Evolutionary conservation across 345 rosid genomes (phyloP).

Genomic region (Isatis tinctoria): DNA sequence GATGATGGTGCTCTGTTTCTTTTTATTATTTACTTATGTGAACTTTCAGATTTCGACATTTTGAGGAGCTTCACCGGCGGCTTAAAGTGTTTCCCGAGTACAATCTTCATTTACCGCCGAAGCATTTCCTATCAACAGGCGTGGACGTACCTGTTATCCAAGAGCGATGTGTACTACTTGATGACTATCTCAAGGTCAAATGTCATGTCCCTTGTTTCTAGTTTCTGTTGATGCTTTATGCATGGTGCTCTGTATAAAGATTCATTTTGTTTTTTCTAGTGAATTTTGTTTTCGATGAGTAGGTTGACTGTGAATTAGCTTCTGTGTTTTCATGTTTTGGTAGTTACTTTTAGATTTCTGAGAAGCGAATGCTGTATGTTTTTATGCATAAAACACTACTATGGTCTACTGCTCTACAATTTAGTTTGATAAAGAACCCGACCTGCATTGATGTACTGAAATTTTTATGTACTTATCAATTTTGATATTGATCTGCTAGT

Average conservation of each 20-base stretch:
- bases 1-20: background rate
- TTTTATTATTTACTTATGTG: background rate
- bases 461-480: background rate
- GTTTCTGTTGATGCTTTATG: slow-evolving; percentile 12
- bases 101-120: slow-evolving; percentile 92
- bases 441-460: slow-evolving; percentile 11
- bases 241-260: background rate
- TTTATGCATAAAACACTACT: background rate
- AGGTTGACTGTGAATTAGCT: slow-evolving; percentile 5
- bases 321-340: slow-evolving; percentile 11
- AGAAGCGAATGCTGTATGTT: slow-evolving; percentile 3
- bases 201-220: slow-evolving; percentile 13
- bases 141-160: slow-evolving; percentile 72
- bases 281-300: background rate
- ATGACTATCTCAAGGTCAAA: slow-evolving; percentile 79
- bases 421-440: slow-evolving; percentile 3
- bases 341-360: slow-evolving; percentile 1
- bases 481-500: background rate
- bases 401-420: background rate
- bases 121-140: slow-evolving; percentile 94
- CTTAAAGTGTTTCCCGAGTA: slow-evolving; percentile 88
- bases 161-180: slow-evolving; percentile 90
- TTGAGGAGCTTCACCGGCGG: slow-evolving; percentile 97
- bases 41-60: slow-evolving; percentile 80
- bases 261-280: background rate